phyloP scores from a whole-genome alignment of 345 rosid genomes.

The Pistacia vera region DNA sequence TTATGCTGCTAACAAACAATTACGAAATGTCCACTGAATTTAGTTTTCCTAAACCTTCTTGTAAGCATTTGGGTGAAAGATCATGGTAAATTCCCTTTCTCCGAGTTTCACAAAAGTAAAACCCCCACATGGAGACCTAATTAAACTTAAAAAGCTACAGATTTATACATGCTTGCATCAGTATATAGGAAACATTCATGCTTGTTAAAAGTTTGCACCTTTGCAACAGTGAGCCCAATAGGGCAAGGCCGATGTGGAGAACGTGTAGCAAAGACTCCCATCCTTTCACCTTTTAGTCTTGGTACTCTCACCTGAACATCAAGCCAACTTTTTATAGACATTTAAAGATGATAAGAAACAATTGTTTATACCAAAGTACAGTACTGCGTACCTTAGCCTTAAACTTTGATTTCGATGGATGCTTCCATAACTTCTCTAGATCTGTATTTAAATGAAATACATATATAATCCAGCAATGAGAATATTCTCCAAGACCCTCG shows the following conservation, averaged over 20 bases:
- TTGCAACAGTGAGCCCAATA: conserved; percentile 89
- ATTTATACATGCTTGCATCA: neutral
- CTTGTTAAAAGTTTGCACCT: conserved; percentile 42
- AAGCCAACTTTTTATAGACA: conserved; percentile 30
- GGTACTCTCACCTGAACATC: conserved; percentile 87
- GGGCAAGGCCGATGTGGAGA: conserved; percentile 96
- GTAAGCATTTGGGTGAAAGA: neutral
- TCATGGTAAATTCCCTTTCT: neutral
- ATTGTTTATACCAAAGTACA: neutral
- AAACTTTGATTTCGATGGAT: conserved; percentile 82
- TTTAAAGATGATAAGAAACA: conserved; percentile 23
- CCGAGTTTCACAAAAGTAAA: neutral
- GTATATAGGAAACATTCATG: neutral
- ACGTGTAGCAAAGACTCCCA: conserved; percentile 89
- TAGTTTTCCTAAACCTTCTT: neutral
- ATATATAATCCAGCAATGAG: conserved; percentile 92
- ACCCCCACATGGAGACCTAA: neutral
- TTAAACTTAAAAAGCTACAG: neutral
- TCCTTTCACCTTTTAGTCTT: conserved; percentile 74
- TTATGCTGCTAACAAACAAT: neutral
- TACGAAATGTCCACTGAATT: neutral
- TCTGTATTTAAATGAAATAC: conserved; percentile 94
- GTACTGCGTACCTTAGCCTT: conserved; percentile 71
- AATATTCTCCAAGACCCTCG: conserved; percentile 84
- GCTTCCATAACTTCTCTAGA: conserved; percentile 90